phyloP scores from a whole-genome alignment of 139 green algal species.

The Auxenochlorella protothecoides region DNA sequence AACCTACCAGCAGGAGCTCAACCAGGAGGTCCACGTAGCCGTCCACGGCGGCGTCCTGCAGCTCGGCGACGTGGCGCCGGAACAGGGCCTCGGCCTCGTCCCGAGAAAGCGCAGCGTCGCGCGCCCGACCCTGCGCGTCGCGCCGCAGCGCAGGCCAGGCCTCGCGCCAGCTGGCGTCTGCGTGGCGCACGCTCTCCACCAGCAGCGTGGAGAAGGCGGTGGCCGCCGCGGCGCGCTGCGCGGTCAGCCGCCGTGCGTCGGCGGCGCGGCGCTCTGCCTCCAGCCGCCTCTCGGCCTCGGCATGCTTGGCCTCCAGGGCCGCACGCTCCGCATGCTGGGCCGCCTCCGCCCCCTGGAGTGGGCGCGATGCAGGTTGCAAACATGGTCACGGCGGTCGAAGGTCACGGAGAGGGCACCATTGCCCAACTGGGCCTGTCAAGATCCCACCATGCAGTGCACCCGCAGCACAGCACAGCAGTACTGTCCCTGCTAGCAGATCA shows the following conservation, averaged over 20 bases:
- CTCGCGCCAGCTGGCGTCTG: slow-evolving; percentile 25
- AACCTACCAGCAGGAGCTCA: slow-evolving; percentile 2
- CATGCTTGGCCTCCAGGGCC: slow-evolving; percentile 7
- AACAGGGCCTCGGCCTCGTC: slow-evolving; percentile 30
- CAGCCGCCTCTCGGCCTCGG: slow-evolving; percentile 5
- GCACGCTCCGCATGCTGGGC: not conserved
- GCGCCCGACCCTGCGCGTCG: slow-evolving; percentile 37
- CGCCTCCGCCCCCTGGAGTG: not conserved
- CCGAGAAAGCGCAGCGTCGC: slow-evolving; percentile 9
- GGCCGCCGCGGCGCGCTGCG: not conserved
- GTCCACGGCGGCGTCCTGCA: slow-evolving; percentile 11
- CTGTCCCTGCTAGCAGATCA: not conserved
- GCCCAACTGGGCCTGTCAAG: no score
- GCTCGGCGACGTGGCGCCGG: slow-evolving; percentile 18
- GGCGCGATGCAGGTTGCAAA: no score
- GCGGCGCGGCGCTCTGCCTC: slow-evolving; percentile 10
- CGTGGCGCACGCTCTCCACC: slow-evolving; percentile 41
- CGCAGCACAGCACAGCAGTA: slow-evolving; percentile 25
- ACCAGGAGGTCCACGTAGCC: slow-evolving; percentile 25
- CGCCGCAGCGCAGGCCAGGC: slow-evolving; percentile 22
- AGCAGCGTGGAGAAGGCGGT: slow-evolving; percentile 28
- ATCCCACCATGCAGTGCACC: not conserved
- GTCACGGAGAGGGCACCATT: no score
- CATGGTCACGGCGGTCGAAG: no score
- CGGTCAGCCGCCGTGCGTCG: slow-evolving; percentile 2